These are phyloP conservation scores for Lithohypha guttulata DNA, from an alignment of 2,329 filamentous ascomycete genomes.

Conservation along the genomic window DNA sequence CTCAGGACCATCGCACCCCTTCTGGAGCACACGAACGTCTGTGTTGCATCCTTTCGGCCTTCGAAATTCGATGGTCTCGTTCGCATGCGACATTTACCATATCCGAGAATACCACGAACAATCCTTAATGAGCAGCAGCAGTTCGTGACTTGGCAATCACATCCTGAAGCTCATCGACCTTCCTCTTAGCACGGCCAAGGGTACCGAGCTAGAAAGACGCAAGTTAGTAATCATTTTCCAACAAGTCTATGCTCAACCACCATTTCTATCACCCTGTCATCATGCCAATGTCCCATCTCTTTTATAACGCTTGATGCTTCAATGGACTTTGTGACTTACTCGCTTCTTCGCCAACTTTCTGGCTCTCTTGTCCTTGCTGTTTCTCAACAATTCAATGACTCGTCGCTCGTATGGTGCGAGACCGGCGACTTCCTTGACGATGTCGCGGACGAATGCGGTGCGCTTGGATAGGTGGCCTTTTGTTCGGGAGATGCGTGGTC, in stretches of 20 bases:
- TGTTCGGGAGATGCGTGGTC: constrained; percentile 69
- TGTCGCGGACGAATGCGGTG: constrained; percentile 90
- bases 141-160: constrained; percentile 94
- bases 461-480: constrained; percentile 97
- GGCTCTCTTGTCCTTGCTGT: constrained; percentile 67
- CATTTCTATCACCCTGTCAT: no score
- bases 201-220: constrained; percentile 65
- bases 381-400: constrained; percentile 96
- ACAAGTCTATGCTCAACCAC: no score
- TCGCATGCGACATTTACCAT: no score
- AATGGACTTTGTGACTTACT: constrained; percentile 25
- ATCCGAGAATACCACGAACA: no score
- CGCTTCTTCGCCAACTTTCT: constrained; percentile 24
- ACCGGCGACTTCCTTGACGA: constrained; percentile 96
- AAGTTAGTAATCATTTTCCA: constrained; percentile 4
- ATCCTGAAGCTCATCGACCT: constrained; percentile 98
- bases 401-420: constrained; percentile 95
- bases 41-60: no score
- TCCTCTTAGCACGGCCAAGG: constrained; percentile 96
- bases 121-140: constrained; percentile 37
- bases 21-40: no score
- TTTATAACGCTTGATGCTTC: no score
- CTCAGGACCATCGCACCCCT: no score
- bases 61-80: no score
- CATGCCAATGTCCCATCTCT: no score